Conservation (phyloP, 495 filamentous ascomycete species). For the Ramalina peruviana region DNA sequence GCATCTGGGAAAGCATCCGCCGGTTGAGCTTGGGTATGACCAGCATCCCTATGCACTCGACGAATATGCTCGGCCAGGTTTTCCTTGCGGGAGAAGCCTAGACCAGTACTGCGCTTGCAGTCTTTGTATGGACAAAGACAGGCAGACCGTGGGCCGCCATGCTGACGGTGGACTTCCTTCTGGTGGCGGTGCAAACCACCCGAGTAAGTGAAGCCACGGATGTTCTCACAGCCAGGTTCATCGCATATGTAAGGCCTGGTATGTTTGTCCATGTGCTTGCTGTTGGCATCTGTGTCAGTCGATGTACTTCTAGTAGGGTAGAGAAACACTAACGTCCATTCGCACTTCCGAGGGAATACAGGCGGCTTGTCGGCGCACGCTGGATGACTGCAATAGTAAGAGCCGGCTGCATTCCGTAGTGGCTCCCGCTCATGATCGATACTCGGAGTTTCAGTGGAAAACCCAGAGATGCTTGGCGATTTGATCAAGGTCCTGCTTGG, state of each 20-base stretch:
- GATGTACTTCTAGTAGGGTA: not conserved
- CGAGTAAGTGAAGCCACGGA: conserved; percentile 86
- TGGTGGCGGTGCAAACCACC: conserved; percentile 80
- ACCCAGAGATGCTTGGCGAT: conserved; percentile 27
- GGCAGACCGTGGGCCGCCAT: conserved; percentile 68
- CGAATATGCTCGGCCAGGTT: conserved; percentile 85
- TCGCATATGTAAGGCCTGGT: conserved; percentile 78
- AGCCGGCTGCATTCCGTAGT: conserved; percentile 49
- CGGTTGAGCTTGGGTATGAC: not conserved
- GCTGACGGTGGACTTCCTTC: conserved; percentile 78
- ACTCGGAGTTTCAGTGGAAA: conserved; percentile 29
- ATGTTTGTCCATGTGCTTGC: conserved; percentile 97
- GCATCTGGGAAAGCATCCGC: not conserved
- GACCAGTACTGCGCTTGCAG: conserved; percentile 74
- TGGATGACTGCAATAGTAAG: conserved; percentile 52
- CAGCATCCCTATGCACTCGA: conserved; percentile 16
- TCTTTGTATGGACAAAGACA: conserved; percentile 69
- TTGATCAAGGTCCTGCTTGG: conserved; percentile 31
- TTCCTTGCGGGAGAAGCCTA: conserved; percentile 76
- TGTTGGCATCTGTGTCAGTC: conserved; percentile 20
- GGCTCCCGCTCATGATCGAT: conserved; percentile 37
- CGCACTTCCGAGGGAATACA: conserved; percentile 68
- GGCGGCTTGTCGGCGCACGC: conserved; percentile 42
- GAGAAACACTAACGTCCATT: conserved; percentile 67
- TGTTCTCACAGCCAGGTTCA: conserved; percentile 65